Conservation (phyloP, 2,329 filamentous ascomycete species). For the Phyllosticta citriasiana region DNA sequence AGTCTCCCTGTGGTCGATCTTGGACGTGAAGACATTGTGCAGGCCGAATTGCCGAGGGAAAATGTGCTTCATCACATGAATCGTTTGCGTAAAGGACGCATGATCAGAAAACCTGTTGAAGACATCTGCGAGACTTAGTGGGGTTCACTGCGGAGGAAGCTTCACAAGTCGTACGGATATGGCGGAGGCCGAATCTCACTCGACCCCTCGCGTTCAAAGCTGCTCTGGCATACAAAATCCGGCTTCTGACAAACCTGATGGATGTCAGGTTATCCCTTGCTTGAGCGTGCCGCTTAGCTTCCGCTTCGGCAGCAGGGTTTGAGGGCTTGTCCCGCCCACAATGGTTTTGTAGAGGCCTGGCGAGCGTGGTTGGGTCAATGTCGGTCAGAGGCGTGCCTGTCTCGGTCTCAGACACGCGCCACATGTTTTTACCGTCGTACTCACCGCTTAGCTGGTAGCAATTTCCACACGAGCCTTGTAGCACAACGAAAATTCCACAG, state of each 20-base stretch:
- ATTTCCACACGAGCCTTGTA: slow-evolving; percentile 53
- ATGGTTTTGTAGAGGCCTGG: slow-evolving; percentile 1
- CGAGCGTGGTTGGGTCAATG: slow-evolving; percentile 2
- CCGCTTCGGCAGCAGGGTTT: slow-evolving; percentile 11
- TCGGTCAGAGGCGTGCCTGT: slow-evolving; percentile 7
- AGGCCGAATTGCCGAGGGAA: slow-evolving; percentile 85
- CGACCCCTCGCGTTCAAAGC: slow-evolving; percentile 57
- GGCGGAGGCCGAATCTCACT: slow-evolving; percentile 65
- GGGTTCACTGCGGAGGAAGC: neutral
- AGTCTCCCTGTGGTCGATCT: slow-evolving; percentile 54
- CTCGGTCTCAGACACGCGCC: slow-evolving; percentile 4
- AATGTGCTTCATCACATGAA: slow-evolving; percentile 79
- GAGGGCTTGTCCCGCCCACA: neutral
- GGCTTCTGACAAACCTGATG: slow-evolving; percentile 67
- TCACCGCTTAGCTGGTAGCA: slow-evolving; percentile 71
- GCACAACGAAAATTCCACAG: slow-evolving; percentile 61
- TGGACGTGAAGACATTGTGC: slow-evolving; percentile 82
- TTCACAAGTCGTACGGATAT: slow-evolving; percentile 56
- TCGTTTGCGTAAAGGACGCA: slow-evolving; percentile 43
- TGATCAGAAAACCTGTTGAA: slow-evolving; percentile 58
- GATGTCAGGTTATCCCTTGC: slow-evolving; percentile 3
- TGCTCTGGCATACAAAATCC: slow-evolving; percentile 77
- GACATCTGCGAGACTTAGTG: slow-evolving; percentile 51
- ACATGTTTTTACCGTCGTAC: neutral
- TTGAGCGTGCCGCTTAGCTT: slow-evolving; percentile 23